Evolutionary conservation across 306 rosid species (phyloP).

Genomic region (Gastrolobium villosum): DNA sequence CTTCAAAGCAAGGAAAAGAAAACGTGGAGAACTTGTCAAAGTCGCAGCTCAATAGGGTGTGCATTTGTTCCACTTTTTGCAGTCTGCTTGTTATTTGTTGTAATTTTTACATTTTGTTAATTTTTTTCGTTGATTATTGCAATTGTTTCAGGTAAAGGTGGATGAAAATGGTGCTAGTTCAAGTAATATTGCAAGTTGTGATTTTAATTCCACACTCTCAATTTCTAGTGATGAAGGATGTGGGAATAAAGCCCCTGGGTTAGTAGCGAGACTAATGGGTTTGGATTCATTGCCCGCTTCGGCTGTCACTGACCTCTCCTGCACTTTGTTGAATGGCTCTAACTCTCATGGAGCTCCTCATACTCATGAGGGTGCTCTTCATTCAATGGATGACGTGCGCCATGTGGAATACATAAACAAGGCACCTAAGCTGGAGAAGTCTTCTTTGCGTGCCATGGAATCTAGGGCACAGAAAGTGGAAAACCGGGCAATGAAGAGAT

Average conservation of each 20-base stretch:
- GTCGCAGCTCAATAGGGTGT: conserved; percentile 62
- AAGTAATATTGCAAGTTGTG: conserved; percentile 61
- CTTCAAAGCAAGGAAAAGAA: conserved; percentile 69
- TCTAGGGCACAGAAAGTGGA: conserved; percentile 59
- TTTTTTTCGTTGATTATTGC: conserved; percentile 35
- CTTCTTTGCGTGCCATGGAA: conserved; percentile 62
- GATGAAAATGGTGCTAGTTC: conserved; percentile 67
- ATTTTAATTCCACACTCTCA: conserved; percentile 65
- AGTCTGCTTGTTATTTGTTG: conserved; percentile 17
- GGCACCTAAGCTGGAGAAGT: conserved; percentile 62
- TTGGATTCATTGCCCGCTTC: conserved; percentile 82
- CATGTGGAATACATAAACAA: conserved; percentile 55
- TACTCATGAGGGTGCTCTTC: conserved; percentile 53
- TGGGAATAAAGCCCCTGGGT: conserved; percentile 76
- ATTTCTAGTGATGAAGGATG: conserved; percentile 72
- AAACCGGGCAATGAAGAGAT: conserved; percentile 67
- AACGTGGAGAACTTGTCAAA: conserved; percentile 61
- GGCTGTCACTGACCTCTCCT: conserved; percentile 56
- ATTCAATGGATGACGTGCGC: conserved; percentile 52
- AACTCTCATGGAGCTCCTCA: conserved; percentile 59
- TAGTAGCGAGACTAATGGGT: conserved; percentile 96
- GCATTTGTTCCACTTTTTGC: conserved; percentile 36
- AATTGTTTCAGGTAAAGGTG: conserved; percentile 63
- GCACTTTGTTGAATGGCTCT: conserved; percentile 54
- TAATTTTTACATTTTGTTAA: not conserved